phyloP scores from a whole-genome alignment of 306 rosid species.

The Dalbergia cultrata region DNA sequence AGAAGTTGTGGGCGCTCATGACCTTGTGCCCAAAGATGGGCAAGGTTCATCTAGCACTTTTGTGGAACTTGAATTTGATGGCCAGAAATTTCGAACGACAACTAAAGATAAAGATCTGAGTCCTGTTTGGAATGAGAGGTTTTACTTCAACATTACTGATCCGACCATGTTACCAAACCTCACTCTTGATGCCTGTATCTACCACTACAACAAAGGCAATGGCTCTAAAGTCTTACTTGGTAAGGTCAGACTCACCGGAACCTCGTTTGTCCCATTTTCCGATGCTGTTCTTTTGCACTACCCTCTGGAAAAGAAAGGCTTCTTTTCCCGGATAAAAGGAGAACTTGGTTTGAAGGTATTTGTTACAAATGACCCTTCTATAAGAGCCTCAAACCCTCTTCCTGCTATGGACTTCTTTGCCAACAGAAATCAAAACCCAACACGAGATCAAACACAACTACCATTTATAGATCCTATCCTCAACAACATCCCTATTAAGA shows the following conservation, averaged over 20 bases:
- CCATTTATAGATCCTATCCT: conserved; percentile 50
- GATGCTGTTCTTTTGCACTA: conserved; percentile 88
- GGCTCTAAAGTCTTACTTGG: conserved; percentile 65
- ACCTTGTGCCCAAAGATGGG: conserved; percentile 84
- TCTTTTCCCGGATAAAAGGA: conserved; percentile 75
- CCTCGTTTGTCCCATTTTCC: conserved; percentile 84
- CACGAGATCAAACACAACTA: conserved; percentile 48
- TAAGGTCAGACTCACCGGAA: conserved; percentile 75
- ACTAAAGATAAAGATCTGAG: conserved; percentile 73
- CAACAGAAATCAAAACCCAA: conserved; percentile 35
- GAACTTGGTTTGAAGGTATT: conserved; percentile 95
- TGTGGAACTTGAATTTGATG: conserved; percentile 91
- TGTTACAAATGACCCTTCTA: conserved; percentile 73
- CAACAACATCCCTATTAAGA: conserved; percentile 56
- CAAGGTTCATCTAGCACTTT: conserved; percentile 70
- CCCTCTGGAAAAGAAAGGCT: conserved; percentile 74
- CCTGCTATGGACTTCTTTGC: conserved; percentile 69
- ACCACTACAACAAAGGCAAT: conserved; percentile 56
- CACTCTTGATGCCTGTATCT: conserved; percentile 70
- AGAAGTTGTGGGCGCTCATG: conserved; percentile 86
- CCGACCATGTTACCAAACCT: conserved; percentile 65
- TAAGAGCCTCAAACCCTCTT: conserved; percentile 74
- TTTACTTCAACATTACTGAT: conserved; percentile 85
- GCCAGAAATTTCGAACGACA: conserved; percentile 75
- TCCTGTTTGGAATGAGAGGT: conserved; percentile 89